Evolutionary conservation across 2,329 filamentous ascomycete species (phyloP).

Genomic region (Aureobasidium sp.): DNA sequence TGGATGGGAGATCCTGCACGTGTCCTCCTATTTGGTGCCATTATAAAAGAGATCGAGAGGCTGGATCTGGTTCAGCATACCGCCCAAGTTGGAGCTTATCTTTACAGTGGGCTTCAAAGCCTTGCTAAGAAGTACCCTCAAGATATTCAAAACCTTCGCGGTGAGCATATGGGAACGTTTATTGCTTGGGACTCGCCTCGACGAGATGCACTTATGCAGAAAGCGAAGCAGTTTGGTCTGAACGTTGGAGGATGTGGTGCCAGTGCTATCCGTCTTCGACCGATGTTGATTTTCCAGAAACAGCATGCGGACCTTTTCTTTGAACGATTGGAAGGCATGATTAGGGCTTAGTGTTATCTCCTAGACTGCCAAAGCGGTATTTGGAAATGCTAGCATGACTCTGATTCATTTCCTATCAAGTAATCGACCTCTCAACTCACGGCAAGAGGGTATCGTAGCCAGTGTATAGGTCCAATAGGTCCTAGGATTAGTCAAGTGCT

Average conservation of each 20-base stretch:
- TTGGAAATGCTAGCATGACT: too few species aligned
- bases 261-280: constrained; percentile 66
- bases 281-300: constrained; percentile 86
- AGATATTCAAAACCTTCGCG: constrained; percentile 72
- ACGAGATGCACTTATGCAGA: constrained; percentile 73
- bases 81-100: constrained; percentile 65
- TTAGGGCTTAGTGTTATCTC: too few species aligned
- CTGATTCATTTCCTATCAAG: too few species aligned
- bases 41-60: constrained; percentile 69
- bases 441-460: too few species aligned
- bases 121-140: constrained; percentile 63
- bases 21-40: constrained; percentile 73
- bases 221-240: constrained; percentile 41
- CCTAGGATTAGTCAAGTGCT: too few species aligned
- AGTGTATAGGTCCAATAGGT: too few species aligned
- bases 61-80: constrained; percentile 69
- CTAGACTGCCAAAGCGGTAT: too few species aligned
- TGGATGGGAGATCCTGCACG: constrained; percentile 89
- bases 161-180: constrained; percentile 80
- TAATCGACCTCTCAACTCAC: too few species aligned
- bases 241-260: constrained; percentile 78
- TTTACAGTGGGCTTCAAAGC: constrained; percentile 60
- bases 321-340: too few species aligned
- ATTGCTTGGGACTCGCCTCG: constrained; percentile 79
- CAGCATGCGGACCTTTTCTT: constrained; percentile 60